These are phyloP conservation scores for Graphilbum fragrans DNA, from an alignment of 2,329 filamentous ascomycete genomes.

Conservation along the genomic window DNA sequence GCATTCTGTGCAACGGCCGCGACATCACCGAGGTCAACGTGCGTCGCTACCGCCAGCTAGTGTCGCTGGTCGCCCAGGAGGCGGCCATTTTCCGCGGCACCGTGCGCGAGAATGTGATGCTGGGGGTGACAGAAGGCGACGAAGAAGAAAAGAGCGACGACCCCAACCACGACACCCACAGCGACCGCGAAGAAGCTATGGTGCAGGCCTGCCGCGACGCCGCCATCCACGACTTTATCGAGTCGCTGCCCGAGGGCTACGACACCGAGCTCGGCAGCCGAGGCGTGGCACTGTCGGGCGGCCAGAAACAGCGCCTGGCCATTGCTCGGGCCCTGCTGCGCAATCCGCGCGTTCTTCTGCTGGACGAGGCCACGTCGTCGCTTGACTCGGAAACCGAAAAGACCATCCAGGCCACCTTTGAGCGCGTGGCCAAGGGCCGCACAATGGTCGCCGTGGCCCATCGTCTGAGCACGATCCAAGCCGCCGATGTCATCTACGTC, in stretches of 20 bases:
- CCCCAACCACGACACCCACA: constrained; percentile 31
- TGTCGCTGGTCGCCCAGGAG: constrained; percentile 66
- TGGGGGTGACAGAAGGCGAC: constrained; percentile 38
- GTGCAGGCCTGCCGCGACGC: constrained; percentile 46
- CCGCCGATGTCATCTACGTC: constrained; percentile 49
- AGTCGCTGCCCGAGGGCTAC: constrained; percentile 54
- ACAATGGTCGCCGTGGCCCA: constrained; percentile 69
- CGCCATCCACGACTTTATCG: constrained; percentile 60
- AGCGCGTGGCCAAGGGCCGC: constrained; percentile 42
- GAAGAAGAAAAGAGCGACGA: too few species aligned
- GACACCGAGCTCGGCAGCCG: constrained; percentile 54
- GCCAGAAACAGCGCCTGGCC: constrained; percentile 87
- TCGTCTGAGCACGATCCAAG: constrained; percentile 30
- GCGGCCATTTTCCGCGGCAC: constrained; percentile 59
- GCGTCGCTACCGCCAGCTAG: constrained; percentile 46
- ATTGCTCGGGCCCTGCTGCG: constrained; percentile 77
- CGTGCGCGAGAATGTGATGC: constrained; percentile 56
- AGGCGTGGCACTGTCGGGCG: constrained; percentile 63
- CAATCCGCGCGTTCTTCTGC: constrained; percentile 18
- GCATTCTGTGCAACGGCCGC: constrained; percentile 50
- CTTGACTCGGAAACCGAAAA: constrained; percentile 48
- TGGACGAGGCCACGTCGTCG: constrained; percentile 48
- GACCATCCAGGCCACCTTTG: constrained; percentile 54
- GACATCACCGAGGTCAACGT: constrained; percentile 48
- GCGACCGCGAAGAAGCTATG: constrained; percentile 24